These are phyloP conservation scores for Aspergillus avenaceus DNA, from an alignment of 495 filamentous ascomycete genomes.

Conservation along the genomic window DNA sequence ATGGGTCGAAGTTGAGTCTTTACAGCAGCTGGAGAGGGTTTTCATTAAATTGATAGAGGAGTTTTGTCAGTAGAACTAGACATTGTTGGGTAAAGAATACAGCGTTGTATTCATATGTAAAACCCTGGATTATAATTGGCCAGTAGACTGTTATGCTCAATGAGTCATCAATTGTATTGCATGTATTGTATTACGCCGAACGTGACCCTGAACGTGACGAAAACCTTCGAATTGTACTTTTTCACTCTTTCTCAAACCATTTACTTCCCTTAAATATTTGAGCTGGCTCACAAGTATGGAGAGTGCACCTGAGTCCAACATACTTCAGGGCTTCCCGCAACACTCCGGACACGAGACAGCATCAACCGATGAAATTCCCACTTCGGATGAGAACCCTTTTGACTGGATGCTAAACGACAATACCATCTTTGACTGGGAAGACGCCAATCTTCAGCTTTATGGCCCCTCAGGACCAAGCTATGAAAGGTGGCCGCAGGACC, in stretches of 20 bases:
- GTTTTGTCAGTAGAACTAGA: constrained; percentile 23
- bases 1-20: constrained; percentile 38
- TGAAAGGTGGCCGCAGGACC: neutral
- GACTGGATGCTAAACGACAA: neutral
- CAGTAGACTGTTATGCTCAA: no score
- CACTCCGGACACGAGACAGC: neutral
- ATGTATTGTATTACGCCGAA: no score
- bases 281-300: neutral
- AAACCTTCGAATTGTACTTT: no score
- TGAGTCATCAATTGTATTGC: no score
- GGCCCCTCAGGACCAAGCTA: neutral
- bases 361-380: neutral
- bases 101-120: neutral
- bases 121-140: no score
- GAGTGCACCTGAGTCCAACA: neutral
- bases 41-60: constrained; percentile 22
- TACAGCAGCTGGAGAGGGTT: constrained; percentile 20
- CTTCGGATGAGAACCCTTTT: neutral
- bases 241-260: no score
- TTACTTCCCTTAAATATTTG: neutral
- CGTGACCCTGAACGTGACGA: no score
- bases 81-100: neutral
- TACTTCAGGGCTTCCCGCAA: neutral
- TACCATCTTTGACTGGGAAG: neutral
- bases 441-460: neutral